Evolutionary conservation across 73 alveolate genomes (phyloP).

Genomic region (Paraurostyla sp.): DNA sequence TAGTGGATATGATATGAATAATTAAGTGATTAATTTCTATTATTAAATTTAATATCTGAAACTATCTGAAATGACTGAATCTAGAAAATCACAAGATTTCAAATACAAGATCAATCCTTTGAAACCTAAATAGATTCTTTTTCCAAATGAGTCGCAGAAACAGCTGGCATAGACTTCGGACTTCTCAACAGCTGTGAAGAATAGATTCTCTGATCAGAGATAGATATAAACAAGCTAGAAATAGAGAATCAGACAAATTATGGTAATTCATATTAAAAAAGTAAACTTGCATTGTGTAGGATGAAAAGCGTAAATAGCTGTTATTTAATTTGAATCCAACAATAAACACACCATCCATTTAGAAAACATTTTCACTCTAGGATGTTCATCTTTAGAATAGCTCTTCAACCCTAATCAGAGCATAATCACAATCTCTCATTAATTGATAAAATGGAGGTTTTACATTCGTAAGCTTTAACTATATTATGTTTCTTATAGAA

Average conservation of each 20-base stretch:
- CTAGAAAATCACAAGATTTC: neutral
- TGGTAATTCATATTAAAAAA: slow-evolving; percentile 28
- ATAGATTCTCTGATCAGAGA: slow-evolving; percentile 25
- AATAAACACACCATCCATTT: neutral
- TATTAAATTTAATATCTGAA: neutral
- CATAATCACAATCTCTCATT: neutral
- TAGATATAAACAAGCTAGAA: neutral
- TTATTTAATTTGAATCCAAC: slow-evolving; percentile 6
- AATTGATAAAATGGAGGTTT: no score
- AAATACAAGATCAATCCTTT: neutral
- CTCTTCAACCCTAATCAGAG: neutral
- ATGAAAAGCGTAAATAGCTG: neutral
- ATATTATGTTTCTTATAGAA: no score
- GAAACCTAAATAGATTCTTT: slow-evolving; percentile 9
- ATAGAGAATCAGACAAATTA: neutral
- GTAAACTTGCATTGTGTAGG: neutral
- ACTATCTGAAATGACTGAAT: neutral
- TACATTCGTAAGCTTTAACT: no score
- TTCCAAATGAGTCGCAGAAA: slow-evolving; percentile 29
- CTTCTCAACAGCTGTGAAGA: neutral
- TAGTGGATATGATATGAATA: neutral
- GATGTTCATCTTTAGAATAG: neutral
- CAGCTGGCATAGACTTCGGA: neutral
- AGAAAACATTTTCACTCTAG: neutral
- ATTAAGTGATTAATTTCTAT: neutral